Conservation (phyloP, 768 basidiomycete species). For the Gymnopilus junonius region DNA sequence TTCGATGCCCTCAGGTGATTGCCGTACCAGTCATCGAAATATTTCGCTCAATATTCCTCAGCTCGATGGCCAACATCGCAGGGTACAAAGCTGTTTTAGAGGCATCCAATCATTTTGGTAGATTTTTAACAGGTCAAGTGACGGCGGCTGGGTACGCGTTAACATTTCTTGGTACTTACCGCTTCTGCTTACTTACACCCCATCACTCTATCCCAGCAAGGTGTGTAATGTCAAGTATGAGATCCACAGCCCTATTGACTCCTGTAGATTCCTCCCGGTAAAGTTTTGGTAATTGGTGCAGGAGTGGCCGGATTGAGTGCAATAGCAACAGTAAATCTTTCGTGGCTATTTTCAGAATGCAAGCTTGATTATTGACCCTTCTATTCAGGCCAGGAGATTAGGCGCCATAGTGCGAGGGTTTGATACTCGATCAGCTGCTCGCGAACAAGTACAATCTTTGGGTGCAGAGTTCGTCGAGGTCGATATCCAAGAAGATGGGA, state of each 20-base stretch:
- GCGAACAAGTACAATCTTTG: conserved; percentile 89
- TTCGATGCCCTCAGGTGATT: conserved; percentile 84
- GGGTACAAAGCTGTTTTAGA: conserved; percentile 93
- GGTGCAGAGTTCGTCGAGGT: conserved; percentile 93
- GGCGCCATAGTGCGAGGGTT: conserved; percentile 91
- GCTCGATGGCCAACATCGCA: conserved; percentile 95
- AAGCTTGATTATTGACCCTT: neutral
- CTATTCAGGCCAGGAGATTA: conserved; percentile 68
- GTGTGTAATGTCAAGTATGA: conserved; percentile 17
- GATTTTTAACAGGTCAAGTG: conserved; percentile 89
- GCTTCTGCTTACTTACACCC: neutral
- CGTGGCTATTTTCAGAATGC: neutral
- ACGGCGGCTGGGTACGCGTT: conserved; percentile 82
- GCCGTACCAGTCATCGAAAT: conserved; percentile 2
- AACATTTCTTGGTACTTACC: conserved; percentile 3
- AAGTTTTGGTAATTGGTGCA: conserved; percentile 86
- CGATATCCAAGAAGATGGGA: conserved; percentile 77
- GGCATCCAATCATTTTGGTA: conserved; percentile 87
- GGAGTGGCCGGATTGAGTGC: conserved; percentile 91
- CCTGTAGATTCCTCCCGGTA: conserved; percentile 78
- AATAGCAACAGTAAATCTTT: conserved; percentile 69
- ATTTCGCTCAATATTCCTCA: conserved; percentile 29
- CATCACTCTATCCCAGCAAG: conserved; percentile 30
- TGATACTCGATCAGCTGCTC: conserved; percentile 82
- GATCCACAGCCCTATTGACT: conserved; percentile 3